Evolutionary conservation across 2,329 filamentous ascomycete genomes (phyloP).

Genomic region (Calonectria fujianensis): DNA sequence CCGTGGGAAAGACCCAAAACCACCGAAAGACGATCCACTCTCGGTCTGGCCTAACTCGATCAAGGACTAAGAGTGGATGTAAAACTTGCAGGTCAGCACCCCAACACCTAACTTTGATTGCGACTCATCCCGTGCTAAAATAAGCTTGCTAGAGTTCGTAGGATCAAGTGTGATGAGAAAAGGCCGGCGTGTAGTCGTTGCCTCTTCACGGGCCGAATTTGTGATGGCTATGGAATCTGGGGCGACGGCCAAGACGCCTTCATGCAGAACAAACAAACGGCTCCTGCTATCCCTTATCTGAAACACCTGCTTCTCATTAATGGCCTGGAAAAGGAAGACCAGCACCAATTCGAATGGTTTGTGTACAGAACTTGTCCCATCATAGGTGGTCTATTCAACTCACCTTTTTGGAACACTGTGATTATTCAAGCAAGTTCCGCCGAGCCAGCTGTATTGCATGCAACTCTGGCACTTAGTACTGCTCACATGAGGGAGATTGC

Average conservation of each 20-base stretch:
- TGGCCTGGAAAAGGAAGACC: background rate
- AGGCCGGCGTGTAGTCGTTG: background rate
- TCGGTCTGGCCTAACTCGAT: background rate
- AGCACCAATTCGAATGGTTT: background rate
- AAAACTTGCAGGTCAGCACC: constrained; percentile 1
- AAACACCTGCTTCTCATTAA: background rate
- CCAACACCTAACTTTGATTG: background rate
- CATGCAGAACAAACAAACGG: background rate
- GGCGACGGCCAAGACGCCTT: background rate
- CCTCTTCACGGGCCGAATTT: background rate
- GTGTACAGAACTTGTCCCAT: background rate
- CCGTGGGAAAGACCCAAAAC: background rate
- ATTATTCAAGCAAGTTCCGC: background rate
- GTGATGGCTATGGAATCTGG: background rate
- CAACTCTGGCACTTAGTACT: background rate
- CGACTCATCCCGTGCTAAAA: background rate
- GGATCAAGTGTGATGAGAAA: background rate
- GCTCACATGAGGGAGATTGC: background rate
- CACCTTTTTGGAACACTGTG: background rate
- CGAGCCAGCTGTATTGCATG: background rate
- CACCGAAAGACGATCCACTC: background rate
- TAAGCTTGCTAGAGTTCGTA: background rate
- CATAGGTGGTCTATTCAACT: background rate
- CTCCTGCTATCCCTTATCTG: background rate
- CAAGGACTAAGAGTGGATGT: background rate